phyloP scores from a whole-genome alignment of 768 basidiomycete species.

The Lactarius vividus region DNA sequence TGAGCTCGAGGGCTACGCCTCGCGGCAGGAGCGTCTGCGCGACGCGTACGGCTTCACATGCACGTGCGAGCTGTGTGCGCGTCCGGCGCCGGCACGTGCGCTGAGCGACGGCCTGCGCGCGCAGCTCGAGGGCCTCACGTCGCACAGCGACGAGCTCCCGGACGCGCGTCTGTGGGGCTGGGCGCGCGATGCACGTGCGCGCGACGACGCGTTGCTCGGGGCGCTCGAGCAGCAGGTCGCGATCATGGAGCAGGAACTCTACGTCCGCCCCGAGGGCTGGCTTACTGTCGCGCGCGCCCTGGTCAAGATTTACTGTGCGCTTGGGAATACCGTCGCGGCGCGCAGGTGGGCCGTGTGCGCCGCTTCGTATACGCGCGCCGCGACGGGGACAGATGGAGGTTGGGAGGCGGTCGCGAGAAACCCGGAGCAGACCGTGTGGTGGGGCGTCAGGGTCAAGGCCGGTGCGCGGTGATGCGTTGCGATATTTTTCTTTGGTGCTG shows the following conservation, averaged over 20 bases:
- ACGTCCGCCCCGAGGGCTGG: conserved; percentile 13
- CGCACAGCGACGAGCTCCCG: conserved; percentile 12
- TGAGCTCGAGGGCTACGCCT: conserved; percentile 17
- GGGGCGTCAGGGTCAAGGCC: conserved; percentile 7
- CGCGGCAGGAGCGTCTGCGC: conserved; percentile 32
- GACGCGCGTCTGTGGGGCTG: conserved; percentile 9
- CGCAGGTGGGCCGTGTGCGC: conserved; percentile 19
- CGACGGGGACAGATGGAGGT: conserved; percentile 19
- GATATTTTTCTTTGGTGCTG: neutral
- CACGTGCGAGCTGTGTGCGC: conserved; percentile 36
- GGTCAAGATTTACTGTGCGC: conserved; percentile 12
- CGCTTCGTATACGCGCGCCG: conserved; percentile 14
- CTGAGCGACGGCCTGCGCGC: conserved; percentile 24
- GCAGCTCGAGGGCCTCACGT: conserved; percentile 14
- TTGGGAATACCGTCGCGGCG: conserved; percentile 9
- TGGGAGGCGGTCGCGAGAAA: conserved; percentile 21
- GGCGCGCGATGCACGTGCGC: conserved; percentile 4
- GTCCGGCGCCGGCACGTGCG: conserved; percentile 20
- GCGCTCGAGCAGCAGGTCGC: conserved; percentile 3
- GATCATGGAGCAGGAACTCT: conserved; percentile 12
- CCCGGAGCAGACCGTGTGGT: conserved; percentile 17
- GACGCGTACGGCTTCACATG: conserved; percentile 37
- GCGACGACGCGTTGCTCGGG: conserved; percentile 6
- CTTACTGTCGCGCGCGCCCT: conserved; percentile 8
- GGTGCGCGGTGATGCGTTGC: neutral